A percentile compares a stretch with the other conserved stretches of the same genome.
These are phyloP conservation scores for Ascosphaera acerosa DNA, from an alignment of 2,329 filamentous ascomycete species.

Conservation along the genomic window DNA sequence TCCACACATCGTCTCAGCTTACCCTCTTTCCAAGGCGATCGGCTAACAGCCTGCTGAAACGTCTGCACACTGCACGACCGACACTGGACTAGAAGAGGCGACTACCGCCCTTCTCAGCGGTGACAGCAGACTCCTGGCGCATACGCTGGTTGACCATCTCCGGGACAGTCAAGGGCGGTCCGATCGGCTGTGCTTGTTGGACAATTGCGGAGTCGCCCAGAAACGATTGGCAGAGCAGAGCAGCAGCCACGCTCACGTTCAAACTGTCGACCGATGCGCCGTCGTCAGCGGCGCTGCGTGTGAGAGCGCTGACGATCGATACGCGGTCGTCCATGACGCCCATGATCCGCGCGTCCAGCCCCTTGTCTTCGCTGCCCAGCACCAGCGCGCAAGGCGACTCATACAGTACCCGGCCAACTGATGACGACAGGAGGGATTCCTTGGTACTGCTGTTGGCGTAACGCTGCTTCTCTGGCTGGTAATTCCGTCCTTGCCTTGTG, in stretches of 20 bases:
- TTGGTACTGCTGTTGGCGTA: constrained; percentile 7
- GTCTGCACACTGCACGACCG: too few relatives aligned
- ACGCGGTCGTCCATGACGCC: constrained; percentile 37
- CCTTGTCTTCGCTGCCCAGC: constrained; percentile 58
- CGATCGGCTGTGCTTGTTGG: neutral
- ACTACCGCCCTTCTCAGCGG: too few relatives aligned
- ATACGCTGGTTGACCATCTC: neutral
- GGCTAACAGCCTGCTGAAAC: too few relatives aligned
- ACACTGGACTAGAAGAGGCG: too few relatives aligned
- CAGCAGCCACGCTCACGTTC: constrained; percentile 78
- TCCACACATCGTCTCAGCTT: too few relatives aligned
- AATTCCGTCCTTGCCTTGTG: constrained; percentile 3
- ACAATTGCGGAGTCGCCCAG: constrained; percentile 12
- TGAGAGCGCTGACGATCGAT: constrained; percentile 32
- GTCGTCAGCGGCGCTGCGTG: constrained; percentile 12
- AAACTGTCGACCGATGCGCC: constrained; percentile 51
- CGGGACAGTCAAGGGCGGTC: neutral
- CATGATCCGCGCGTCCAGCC: constrained; percentile 38
- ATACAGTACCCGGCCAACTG: constrained; percentile 17
- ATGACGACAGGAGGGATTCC: constrained; percentile 1
- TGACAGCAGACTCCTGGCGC: too few relatives aligned
- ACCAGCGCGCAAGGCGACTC: constrained; percentile 50
- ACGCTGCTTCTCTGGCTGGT: too few relatives aligned
- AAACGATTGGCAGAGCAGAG: constrained; percentile 31
- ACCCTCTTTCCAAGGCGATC: too few relatives aligned